Conservation (phyloP, 1,284 basidiomycete species). For the Grifola frondosa region DNA sequence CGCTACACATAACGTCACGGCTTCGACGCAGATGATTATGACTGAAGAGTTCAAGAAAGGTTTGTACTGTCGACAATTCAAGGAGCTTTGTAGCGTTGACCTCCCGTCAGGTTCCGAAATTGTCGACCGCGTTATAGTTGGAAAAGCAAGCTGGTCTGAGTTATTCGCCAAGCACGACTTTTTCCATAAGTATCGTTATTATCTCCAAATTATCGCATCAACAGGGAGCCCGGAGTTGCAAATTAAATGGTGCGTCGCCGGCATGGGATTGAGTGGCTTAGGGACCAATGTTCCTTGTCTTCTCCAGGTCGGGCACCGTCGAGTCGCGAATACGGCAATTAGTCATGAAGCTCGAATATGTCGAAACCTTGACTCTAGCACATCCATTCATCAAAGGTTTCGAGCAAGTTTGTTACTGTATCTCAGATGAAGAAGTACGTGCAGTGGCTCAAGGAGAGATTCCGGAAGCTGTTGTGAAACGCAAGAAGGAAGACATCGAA, state of each 20-base stretch:
- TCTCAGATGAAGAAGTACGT: conserved; percentile 84
- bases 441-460: conserved; percentile 90
- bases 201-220: conserved; percentile 97
- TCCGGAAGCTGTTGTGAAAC: conserved; percentile 66
- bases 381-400: conserved; percentile 97
- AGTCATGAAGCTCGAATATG: conserved; percentile 96
- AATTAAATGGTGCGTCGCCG: conserved; percentile 88
- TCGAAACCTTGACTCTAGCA: conserved; percentile 87
- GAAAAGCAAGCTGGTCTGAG: conserved; percentile 86
- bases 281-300: conserved; percentile 1
- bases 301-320: conserved; percentile 56
- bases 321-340: conserved; percentile 95
- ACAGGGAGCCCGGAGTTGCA: conserved; percentile 82
- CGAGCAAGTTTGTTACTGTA: conserved; percentile 83
- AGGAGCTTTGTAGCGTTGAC: not conserved
- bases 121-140: conserved; percentile 88
- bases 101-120: conserved; percentile 75
- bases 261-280: too few species aligned
- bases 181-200: conserved; percentile 96
- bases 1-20: conserved; percentile 96
- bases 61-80: conserved; percentile 28
- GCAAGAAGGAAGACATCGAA: conserved; percentile 81
- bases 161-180: conserved; percentile 95
- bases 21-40: conserved; percentile 95
- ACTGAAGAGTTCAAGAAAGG: conserved; percentile 95